Conservation (phyloP, 371 early-diverging fungal species). For the Lichtheimia hyalospora region DNA sequence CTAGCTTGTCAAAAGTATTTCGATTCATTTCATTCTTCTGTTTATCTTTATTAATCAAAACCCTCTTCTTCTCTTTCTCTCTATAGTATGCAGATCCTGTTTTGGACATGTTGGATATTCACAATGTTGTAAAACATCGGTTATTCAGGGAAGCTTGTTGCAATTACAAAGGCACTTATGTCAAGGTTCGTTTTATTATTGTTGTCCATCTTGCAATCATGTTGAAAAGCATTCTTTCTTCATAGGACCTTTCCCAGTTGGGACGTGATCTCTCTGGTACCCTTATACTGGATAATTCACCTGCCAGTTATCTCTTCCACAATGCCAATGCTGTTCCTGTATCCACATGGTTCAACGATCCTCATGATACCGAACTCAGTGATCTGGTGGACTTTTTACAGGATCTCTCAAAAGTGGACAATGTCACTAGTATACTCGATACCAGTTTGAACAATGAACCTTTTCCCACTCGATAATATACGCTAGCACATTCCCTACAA, state of each 20-base stretch:
- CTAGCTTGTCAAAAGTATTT: slow-evolving; percentile 87
- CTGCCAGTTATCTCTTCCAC: slow-evolving; percentile 93
- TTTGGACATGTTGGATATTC: slow-evolving; percentile 87
- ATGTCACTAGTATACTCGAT: slow-evolving; percentile 85
- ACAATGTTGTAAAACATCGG: slow-evolving; percentile 83
- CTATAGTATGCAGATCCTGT: slow-evolving; percentile 95
- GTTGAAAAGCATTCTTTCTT: neutral
- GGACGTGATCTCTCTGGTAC: slow-evolving; percentile 80
- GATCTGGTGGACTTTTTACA: slow-evolving; percentile 93
- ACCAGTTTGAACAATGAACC: slow-evolving; percentile 8
- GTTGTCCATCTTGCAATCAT: neutral
- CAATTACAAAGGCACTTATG: slow-evolving; percentile 93
- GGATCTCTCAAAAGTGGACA: slow-evolving; percentile 83
- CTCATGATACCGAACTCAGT: slow-evolving; percentile 92
- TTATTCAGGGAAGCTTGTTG: slow-evolving; percentile 95
- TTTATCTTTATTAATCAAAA: neutral
- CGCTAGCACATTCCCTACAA: too few species aligned
- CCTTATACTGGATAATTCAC: slow-evolving; percentile 90
- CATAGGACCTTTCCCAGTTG: slow-evolving; percentile 76
- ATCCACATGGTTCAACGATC: slow-evolving; percentile 94
- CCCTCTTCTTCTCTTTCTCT: neutral
- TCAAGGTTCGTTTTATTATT: slow-evolving; percentile 66
- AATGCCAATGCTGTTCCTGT: slow-evolving; percentile 95
- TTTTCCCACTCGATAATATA: too few species aligned
- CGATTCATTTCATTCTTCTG: neutral